A percentile compares a stretch with the other conserved stretches of the same genome.
phyloP scores from a whole-genome alignment of 768 basidiomycete genomes.

The Tephrocybe sp. region DNA sequence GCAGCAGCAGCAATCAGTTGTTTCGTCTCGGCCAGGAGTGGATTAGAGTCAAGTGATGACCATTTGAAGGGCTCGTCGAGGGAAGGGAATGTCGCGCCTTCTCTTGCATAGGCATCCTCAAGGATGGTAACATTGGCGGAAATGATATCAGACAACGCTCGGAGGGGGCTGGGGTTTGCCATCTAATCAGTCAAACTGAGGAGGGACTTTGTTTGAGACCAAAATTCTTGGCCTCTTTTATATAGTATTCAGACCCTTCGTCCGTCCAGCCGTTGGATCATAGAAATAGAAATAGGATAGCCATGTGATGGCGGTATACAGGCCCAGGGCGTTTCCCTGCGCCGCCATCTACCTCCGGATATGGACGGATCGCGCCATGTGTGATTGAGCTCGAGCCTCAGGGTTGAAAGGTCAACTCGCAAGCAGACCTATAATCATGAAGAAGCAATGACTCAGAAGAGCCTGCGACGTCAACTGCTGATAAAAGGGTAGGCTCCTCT shows the following conservation, averaged over 20 bases:
- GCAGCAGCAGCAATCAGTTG: constrained; percentile 3
- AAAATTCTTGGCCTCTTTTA: neutral
- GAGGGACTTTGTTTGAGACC: neutral
- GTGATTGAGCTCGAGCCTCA: too few species aligned
- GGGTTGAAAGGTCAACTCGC: too few species aligned
- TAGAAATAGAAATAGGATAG: neutral
- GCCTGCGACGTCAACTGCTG: too few species aligned
- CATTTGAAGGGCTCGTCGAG: constrained; percentile 3
- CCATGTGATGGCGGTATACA: neutral
- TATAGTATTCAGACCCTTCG: neutral
- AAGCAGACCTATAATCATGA: too few species aligned
- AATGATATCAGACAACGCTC: neutral
- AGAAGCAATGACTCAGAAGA: too few species aligned
- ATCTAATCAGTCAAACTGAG: neutral
- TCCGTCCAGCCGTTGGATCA: neutral
- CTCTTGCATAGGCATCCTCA: constrained; percentile 2
- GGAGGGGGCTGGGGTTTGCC: neutral
- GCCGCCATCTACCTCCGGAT: neutral
- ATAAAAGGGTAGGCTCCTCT: too few species aligned
- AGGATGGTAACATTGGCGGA: neutral
- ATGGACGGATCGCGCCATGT: too few species aligned
- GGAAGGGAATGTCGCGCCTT: neutral
- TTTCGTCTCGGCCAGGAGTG: neutral
- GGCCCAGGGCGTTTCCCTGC: neutral
- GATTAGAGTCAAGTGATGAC: neutral